These are phyloP conservation scores for Apiotrichum domesticum DNA, from an alignment of 1,284 basidiomycete species.

Conservation along the genomic window DNA sequence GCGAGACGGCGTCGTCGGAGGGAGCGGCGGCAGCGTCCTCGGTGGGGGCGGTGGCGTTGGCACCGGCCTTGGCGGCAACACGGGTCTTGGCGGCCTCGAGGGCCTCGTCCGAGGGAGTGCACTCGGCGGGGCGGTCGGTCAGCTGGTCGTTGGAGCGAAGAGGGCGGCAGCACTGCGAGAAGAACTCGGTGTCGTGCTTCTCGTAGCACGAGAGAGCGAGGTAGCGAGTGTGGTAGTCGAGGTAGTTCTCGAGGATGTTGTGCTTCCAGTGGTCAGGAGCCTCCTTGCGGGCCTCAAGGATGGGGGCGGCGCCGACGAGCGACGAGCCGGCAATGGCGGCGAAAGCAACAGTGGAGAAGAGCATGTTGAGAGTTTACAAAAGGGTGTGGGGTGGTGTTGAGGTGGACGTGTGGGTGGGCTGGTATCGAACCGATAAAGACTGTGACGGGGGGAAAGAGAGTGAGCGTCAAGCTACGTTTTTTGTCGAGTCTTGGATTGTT, in stretches of 20 bases:
- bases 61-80: constrained; percentile 12
- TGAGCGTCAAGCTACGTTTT: constrained; percentile 14
- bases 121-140: constrained; percentile 53
- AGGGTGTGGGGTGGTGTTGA: constrained; percentile 6
- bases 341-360: constrained; percentile 48
- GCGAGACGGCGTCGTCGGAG: constrained; percentile 11
- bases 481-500: not conserved
- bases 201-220: constrained; percentile 52
- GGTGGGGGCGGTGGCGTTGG: constrained; percentile 9
- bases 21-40: constrained; percentile 23
- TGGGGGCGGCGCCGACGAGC: constrained; percentile 50
- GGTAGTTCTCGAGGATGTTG: constrained; percentile 53
- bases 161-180: constrained; percentile 60
- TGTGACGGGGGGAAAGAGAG: constrained; percentile 11
- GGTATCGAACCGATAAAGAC: constrained; percentile 14
- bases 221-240: constrained; percentile 61
- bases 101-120: constrained; percentile 46
- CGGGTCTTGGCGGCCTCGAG: constrained; percentile 25
- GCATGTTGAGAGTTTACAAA: constrained; percentile 19
- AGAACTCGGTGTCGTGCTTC: constrained; percentile 58
- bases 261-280: constrained; percentile 31
- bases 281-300: constrained; percentile 49
- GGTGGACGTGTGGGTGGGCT: not conserved
- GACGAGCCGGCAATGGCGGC: constrained; percentile 52
- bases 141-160: constrained; percentile 52